Evolutionary conservation across 2,329 filamentous ascomycete species (phyloP), one percentile per base, ranked within the genome.

Genomic region (Biscogniauxia mediterranea): DNA sequence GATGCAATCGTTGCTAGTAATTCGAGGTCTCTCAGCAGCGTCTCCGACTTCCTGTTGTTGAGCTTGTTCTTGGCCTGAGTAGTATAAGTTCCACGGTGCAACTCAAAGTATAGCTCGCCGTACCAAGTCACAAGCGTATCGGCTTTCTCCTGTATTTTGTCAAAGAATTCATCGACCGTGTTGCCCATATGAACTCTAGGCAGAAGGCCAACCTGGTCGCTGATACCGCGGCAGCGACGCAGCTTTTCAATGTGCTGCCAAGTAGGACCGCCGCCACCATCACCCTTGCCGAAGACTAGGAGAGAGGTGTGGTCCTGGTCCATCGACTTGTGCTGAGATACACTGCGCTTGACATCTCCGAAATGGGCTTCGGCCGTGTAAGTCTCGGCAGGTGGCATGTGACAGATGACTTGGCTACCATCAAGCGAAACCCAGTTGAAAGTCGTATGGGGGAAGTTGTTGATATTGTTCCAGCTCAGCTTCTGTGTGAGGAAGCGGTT

Each of bases 391-490:
- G 95, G 95, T 2, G 93, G 88, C 95, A 99, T 99, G 73, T 99
- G 95, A 76, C 94, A 98, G 64, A 99, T 87, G 67, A 99, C 95
- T 73, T 98, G 95, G 71, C 91, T 96, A 61, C 95, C 94, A 75
- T 99, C 95, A 15, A 97, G 85, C 13, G 93, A 87, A 32, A 99
- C 93, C 95, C 95, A 99, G 77, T 97, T 97, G 83, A 99, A 99
- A 0, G 95, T 98, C 5, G 95, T 98, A 74, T 98, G 95, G 0
- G 95, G 95, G 79, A 98, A 99, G 73, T 91, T 96, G 79, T 98
- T 98, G 83, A 98, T 98, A 75, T 98, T 98, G 81, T 98, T 98
- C 95, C 95, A 99, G 81, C 94, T 98, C 62, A 99, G 82, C 80
- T 99, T 99, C 77, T 99, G 95, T 0, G 95, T 99, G 71, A 99